Evolutionary conservation across 257 asterid genomes (phyloP).

Genomic region (Solanum virginianum): DNA sequence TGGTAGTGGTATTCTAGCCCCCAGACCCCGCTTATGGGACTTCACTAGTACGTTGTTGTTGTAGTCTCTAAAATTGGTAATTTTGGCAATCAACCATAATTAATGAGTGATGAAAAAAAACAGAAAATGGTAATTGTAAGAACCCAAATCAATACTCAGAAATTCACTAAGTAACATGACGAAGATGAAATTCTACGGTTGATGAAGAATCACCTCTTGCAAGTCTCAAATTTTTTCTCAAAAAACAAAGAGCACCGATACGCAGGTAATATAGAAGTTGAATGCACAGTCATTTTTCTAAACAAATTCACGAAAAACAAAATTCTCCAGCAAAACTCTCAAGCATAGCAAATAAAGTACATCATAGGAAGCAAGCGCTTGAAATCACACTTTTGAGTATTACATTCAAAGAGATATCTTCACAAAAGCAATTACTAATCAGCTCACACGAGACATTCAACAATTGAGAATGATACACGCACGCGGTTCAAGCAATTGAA

Average conservation of each 20-base stretch:
- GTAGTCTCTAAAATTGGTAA: neutral
- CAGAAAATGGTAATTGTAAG: neutral
- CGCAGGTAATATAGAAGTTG: slow-evolving; percentile 10
- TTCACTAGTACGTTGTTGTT: too few relatives aligned
- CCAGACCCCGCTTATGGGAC: too few relatives aligned
- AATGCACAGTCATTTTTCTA: slow-evolving; percentile 15
- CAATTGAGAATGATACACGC: neutral
- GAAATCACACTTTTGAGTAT: neutral
- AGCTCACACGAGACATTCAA: neutral
- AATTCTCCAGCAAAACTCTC: neutral
- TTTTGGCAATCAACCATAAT: neutral
- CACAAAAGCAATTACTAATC: neutral
- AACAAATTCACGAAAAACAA: neutral
- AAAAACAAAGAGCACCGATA: slow-evolving; percentile 3
- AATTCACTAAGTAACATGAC: neutral
- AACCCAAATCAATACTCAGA: neutral
- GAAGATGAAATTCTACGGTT: neutral
- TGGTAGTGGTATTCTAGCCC: too few relatives aligned
- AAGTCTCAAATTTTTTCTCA: slow-evolving; percentile 11
- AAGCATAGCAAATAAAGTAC: neutral
- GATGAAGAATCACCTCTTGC: slow-evolving; percentile 18
- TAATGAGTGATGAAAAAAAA: neutral
- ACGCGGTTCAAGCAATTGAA: neutral
- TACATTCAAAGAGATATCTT: neutral
- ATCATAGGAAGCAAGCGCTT: neutral